A percentile compares a stretch with the other conserved stretches of the same genome.
phyloP scores from a whole-genome alignment of 2,329 filamentous ascomycete species.

The Paecilomyces sp. region DNA sequence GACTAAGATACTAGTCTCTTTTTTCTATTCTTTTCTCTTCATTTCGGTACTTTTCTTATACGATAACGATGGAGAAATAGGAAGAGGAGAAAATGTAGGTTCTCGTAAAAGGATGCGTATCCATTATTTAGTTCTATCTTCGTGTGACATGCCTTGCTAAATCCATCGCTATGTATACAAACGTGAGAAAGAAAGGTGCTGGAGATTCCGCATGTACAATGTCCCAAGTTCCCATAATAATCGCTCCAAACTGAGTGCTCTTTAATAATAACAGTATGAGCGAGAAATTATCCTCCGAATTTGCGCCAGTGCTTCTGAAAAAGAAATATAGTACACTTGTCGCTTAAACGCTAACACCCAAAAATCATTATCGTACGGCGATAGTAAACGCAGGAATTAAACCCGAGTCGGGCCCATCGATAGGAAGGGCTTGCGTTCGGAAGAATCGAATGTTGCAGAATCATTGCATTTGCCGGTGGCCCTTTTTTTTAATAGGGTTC shows the following conservation, averaged over 20 bases:
- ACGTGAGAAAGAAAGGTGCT: no score
- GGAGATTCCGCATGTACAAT: no score
- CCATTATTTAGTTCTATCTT: no score
- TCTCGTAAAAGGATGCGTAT: no score
- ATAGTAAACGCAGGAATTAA: neutral
- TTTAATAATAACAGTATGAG: neutral
- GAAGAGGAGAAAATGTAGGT: no score
- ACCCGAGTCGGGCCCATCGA: neutral
- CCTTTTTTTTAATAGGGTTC: neutral
- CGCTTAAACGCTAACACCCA: neutral
- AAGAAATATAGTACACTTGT: neutral
- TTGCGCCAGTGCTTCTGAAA: neutral
- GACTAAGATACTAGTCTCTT: no score
- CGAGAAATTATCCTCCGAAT: neutral
- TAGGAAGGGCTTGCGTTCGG: neutral
- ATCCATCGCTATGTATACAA: no score
- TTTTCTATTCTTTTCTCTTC: no score
- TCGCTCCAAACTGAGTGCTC: neutral
- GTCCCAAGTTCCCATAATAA: neutral
- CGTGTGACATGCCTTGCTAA: no score
- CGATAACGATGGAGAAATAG: no score
- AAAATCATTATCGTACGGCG: neutral
- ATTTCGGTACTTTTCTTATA: no score
- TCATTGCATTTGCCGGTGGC: neutral
- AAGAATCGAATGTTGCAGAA: neutral